Base-by-base conservation (phyloP, 257 asterid species). In the Oldenlandia corymbosa region DNA sequence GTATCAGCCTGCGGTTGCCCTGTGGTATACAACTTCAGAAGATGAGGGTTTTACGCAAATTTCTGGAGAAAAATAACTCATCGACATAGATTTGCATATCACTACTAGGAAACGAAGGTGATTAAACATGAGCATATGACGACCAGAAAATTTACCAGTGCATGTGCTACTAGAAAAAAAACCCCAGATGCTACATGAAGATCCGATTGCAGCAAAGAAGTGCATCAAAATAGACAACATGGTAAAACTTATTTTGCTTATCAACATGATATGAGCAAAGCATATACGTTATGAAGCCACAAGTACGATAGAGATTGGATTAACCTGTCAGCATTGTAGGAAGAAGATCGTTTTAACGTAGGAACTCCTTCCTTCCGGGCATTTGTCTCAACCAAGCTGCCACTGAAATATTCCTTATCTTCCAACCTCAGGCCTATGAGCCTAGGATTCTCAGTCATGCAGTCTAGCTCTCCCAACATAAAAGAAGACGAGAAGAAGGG, bases 331-430 rank as follows among this genome's bases (percentile, higher is more conserved):
- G 91, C 95, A 69, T 83, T 78, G 70, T 77, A 87, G 8, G 99
- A 93, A 36, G 94, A 84, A 37, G 97, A 89, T 64, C 95, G 83
- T 78, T 88, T 90, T 34, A 93, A 76, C 50, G 69, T 65, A 41
- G 90, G 73, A 9, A 77, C 74, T 39, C 85, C 91, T 77, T 85
- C 96, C 81, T 83, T 90, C 68, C 70, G 49, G 66, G 79, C 75
- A 73, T 71, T 88, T 60, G 83, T 84, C 74, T 93, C 99, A 60
- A 90, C 72, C 76, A 93, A 76, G 75, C 96, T 90, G 73, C 97
- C 96, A 46, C 97, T 89, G 45, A 90, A 90, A 79, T 87, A 90
- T 71, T 90, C 99, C 72, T 87, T 90, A 64, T 90, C 92, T 80
- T 93, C 99, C 76, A 74, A 66, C 27, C 71, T 78, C 81, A 83